Base-by-base conservation (phyloP, 495 filamentous ascomycete species). In the Cenococcum geophilum region DNA sequence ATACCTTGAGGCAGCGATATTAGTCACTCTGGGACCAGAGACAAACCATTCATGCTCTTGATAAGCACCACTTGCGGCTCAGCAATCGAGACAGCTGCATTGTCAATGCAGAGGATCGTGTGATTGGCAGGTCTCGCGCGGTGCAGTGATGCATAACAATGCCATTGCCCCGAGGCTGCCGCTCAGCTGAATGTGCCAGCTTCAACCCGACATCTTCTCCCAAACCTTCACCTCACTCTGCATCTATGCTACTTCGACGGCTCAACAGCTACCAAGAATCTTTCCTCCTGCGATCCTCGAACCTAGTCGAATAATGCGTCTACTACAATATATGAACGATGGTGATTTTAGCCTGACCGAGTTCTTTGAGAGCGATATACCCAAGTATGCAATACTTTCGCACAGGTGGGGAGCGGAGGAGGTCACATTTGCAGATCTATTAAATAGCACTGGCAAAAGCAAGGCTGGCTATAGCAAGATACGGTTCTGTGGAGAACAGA, bases 401-500 rank as follows among this genome's bases (percentile, higher is more conserved):
- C 52, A 55, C 25, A 55, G 5, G 9, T 55, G 52, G 52, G 18
- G 48, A 36, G 34, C 14, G 32, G 52, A 55, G 20, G 52, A 55
- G 52, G 52, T 55, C 32, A 55, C n/a, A 18, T 55, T 55, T 32
- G 9, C 35, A 37, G 52, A 55, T 18, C 9, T 55, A 20, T 8
- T 20, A 55, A 23, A 9, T 23, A 23, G 52, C 32, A 55, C 52
- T 5, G 52, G 22, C 32, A 55, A 27, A 23, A 55, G 32, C 52
- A 55, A 55, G 52, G 52, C 52, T 55, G 52, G 52, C 52, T 55
- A 27, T 18, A 32, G 20, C 8, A 55, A 55, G 32, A 55, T 55
- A 27, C 8, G 34, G 21, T 55, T 55, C 52, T 55, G 52, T 23
- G 52, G n/a, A 9, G 25, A 55, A 8, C 52, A 55, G 20, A 23